Evolutionary conservation across 495 filamentous ascomycete genomes (phyloP), one percentile per base, ranked within the genome.

Genomic region (Aspergillus carlsbadensis): DNA sequence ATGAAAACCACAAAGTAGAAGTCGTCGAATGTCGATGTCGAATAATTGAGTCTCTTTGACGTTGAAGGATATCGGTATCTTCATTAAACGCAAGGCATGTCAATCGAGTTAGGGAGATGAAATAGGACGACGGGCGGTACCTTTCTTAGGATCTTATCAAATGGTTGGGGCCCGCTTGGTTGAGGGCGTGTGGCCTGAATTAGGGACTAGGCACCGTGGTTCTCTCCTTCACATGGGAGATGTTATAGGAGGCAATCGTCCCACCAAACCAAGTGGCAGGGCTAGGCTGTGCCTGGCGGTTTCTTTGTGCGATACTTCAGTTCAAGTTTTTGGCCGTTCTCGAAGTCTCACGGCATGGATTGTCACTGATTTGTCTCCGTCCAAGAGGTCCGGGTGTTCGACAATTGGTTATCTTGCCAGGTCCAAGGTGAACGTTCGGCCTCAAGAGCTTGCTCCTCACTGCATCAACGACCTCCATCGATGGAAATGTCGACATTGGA

Each of bases 81-180:
- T 11, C 15, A n/a, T 7, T 15, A 26, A 36, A 3, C 40, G 48
- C 14, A 5, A 24, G 20, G 48, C 8, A 17, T 40, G 48, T 29
- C 13, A 29, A 51, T 26, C 21, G 20, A 13, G 22, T 24, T 5
- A 15, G 13, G 24, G 34, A 39, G 35, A 29, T 7, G 18, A 33
- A 15, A 15, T 10, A 2, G 43, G 22, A 10, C 20, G 13, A 21
- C 53, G 36, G 53, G 24, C 11, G 34, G 33, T 56, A 15, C 39
- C 36, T 50, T 34, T 34, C 18, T 37, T 26, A 39, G 34, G 54
- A 50, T 57, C 45, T 57, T 50, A 57, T 57, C 45, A 36, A 50
- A 6, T 11, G 24, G 42, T 57, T 22, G 45, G 54, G 45, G 21
- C n/a, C 34, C 17, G 49, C 29, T 50, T 41, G 45, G 34, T 50